Base-by-base conservation (phyloP, 495 filamentous ascomycete species). In the Trichoderma gamsii region DNA sequence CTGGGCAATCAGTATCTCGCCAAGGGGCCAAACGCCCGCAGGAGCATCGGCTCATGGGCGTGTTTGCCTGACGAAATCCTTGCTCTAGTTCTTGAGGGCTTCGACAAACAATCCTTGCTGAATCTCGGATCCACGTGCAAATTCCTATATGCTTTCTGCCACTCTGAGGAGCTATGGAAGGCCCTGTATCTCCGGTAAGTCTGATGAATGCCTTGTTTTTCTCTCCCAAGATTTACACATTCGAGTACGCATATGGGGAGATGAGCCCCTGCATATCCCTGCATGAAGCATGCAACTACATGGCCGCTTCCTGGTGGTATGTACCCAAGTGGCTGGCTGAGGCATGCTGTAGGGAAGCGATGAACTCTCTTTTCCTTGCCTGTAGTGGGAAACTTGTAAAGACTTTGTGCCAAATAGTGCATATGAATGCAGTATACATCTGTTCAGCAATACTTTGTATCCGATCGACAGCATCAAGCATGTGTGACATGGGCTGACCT, bases 151-250 rank as follows among this genome's bases (percentile, higher is more conserved):
- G 95, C 93, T 9, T 95, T 93, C 75, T 89, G 89, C 52, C 82
- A 89, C 49, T 85, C 85, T 41, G 95, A 98, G 69, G 95, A 99
- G 69, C 76, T 98, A 32, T 99, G 95, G 95, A 95, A 95, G 78
- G 74, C 86, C 25, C 77, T 97, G 12, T 96, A 93, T 72, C 82
- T 96, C 70, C 83, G 87, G 95, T 99, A 89, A 85, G 92, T 84
- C 72, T 69, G 18, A n/a, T 49, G 15, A 71, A 66, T 43, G 51
- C 63, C 70, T 11, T 44, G 3, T 6, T 69, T 64, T 41, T 9
- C 3, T 41, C 11, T 8, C 2, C 15, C 5, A 44, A 29, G 29
- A 38, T 38, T 49, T n/a, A 49, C 44, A 49, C 13, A 49, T 49
- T 49, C 35, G 35, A 38, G 35, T 38, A 38, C 35, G 35, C 35